Evolutionary conservation across 2,329 filamentous ascomycete genomes (phyloP).

Genomic region (Sordariomycetes sp.): DNA sequence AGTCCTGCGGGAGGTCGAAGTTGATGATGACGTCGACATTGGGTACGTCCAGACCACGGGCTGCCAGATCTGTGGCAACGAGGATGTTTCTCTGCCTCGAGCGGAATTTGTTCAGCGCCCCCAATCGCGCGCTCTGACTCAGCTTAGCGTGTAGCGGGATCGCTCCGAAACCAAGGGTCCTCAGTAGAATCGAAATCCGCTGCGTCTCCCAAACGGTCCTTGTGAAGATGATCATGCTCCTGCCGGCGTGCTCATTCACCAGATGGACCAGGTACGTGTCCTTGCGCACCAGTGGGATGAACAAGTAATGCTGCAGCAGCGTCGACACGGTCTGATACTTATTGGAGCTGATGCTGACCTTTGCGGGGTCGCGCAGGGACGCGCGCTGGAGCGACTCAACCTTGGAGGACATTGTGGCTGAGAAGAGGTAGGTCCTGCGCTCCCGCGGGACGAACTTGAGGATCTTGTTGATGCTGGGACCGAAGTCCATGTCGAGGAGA

Average conservation of each 20-base stretch:
- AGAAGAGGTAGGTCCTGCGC: slow-evolving; percentile 79
- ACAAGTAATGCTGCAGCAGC: slow-evolving; percentile 76
- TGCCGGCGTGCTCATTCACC: slow-evolving; percentile 77
- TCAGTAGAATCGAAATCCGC: slow-evolving; percentile 72
- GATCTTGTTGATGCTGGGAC: slow-evolving; percentile 85
- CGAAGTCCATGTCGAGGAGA: slow-evolving; percentile 88
- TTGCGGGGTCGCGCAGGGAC: slow-evolving; percentile 73
- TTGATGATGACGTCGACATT: slow-evolving; percentile 85
- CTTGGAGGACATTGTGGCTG: slow-evolving; percentile 87
- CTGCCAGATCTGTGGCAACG: slow-evolving; percentile 88
- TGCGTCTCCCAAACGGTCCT: slow-evolving; percentile 88
- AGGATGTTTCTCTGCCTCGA: slow-evolving; percentile 74
- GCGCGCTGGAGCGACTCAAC: slow-evolving; percentile 89
- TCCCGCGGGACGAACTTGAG: slow-evolving; percentile 78
- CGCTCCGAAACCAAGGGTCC: slow-evolving; percentile 77
- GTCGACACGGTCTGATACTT: slow-evolving; percentile 91
- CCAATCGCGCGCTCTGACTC: slow-evolving; percentile 76
- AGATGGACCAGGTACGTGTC: slow-evolving; percentile 84
- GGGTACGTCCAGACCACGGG: slow-evolving; percentile 85
- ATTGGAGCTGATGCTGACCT: slow-evolving; percentile 70
- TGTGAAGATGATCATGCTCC: slow-evolving; percentile 83
- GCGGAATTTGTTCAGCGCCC: slow-evolving; percentile 85
- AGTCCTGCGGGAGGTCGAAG: slow-evolving; percentile 74
- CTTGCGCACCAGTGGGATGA: slow-evolving; percentile 80
- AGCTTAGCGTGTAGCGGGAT: slow-evolving; percentile 92